Conservation (phyloP, 805 yeast species). For the Sugiyamaella marilandica region DNA sequence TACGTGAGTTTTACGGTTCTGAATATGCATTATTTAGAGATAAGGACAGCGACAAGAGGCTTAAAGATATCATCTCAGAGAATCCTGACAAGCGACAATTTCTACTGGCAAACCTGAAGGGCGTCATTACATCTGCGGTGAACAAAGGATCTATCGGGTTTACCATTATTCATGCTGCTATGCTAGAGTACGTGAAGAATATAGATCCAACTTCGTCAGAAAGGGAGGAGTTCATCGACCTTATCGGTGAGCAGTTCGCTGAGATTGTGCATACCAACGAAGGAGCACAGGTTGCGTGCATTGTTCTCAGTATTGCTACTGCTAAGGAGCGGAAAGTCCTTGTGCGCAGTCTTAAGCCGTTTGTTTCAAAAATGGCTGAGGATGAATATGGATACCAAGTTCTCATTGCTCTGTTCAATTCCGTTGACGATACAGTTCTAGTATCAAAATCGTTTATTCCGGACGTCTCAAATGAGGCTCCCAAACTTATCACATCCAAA, state of each 20-base stretch:
- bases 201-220: constrained; percentile 54
- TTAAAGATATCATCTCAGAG: constrained; percentile 61
- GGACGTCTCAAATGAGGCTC: constrained; percentile 47
- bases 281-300: constrained; percentile 87
- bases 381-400: constrained; percentile 87
- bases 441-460: constrained; percentile 65
- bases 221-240: constrained; percentile 74
- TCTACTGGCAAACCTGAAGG: constrained; percentile 68
- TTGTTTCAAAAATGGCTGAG: constrained; percentile 66
- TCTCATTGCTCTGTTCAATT: constrained; percentile 68
- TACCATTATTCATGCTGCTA: constrained; percentile 92
- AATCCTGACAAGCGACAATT: constrained; percentile 73
- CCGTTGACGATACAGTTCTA: constrained; percentile 90
- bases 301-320: constrained; percentile 70
- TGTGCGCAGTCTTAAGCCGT: constrained; percentile 66
- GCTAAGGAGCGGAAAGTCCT: constrained; percentile 90
- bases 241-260: constrained; percentile 82
- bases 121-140: constrained; percentile 84
- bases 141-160: constrained; percentile 96
- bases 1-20: constrained; percentile 95
- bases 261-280: constrained; percentile 94
- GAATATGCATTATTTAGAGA: constrained; percentile 89
- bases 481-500: constrained; percentile 59
- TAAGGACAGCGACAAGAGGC: constrained; percentile 54
- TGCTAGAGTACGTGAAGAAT: constrained; percentile 79